A percentile compares a stretch with the other conserved stretches of the same genome.
phyloP scores from a whole-genome alignment of 768 basidiomycete genomes.

The Gloeophyllum trabeum region DNA sequence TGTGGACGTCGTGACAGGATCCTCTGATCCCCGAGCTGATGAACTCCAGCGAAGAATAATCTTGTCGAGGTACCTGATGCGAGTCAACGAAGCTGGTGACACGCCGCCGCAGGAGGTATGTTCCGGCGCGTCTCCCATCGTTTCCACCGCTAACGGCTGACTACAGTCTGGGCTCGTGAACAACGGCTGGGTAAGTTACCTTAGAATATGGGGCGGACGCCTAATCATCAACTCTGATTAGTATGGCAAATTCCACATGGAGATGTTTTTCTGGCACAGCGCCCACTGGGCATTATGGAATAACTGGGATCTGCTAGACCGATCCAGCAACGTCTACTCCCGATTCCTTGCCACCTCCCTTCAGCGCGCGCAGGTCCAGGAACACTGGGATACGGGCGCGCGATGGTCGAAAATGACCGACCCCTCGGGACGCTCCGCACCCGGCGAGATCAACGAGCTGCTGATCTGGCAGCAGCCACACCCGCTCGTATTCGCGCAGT shows the following conservation, averaged over 20 bases:
- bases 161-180: constrained; percentile 41
- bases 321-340: constrained; percentile 30
- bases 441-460: constrained; percentile 51
- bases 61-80: constrained; percentile 42
- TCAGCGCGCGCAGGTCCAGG: constrained; percentile 35
- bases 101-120: constrained; percentile 46
- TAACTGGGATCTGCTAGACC: constrained; percentile 43
- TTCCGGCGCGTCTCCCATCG: background rate
- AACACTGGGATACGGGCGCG: constrained; percentile 42
- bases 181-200: constrained; percentile 42
- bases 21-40: constrained; percentile 35
- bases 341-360: constrained; percentile 36
- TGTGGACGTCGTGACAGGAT: constrained; percentile 38
- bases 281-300: constrained; percentile 52
- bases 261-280: constrained; percentile 51
- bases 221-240: background rate
- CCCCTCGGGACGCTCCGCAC: constrained; percentile 43
- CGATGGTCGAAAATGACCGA: constrained; percentile 59
- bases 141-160: constrained; percentile 1
- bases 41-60: constrained; percentile 48
- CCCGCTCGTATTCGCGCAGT: constrained; percentile 45
- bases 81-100: constrained; percentile 48
- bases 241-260: constrained; percentile 47
- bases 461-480: constrained; percentile 56
- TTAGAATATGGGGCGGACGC: too few relatives aligned